Conservation (phyloP, 1,284 basidiomycete species). For the Nidula niveotomentosa region DNA sequence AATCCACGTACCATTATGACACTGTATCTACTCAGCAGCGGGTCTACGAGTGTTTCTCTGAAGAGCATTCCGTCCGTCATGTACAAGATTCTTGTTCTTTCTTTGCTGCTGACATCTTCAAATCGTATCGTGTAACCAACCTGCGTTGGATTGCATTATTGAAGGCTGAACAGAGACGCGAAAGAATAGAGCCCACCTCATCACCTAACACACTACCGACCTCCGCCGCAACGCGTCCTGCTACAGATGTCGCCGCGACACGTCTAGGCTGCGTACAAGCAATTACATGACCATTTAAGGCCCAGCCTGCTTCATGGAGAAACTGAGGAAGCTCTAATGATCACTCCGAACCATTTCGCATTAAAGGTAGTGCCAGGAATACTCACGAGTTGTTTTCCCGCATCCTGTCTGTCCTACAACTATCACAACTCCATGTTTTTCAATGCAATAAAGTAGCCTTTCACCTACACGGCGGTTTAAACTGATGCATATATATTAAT, state of each 20-base stretch:
- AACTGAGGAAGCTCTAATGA: slow-evolving; percentile 89
- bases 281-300: slow-evolving; percentile 74
- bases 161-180: neutral
- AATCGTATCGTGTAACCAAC: slow-evolving; percentile 99
- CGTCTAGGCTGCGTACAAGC: slow-evolving; percentile 94
- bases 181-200: slow-evolving; percentile 56
- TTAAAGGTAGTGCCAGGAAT: neutral
- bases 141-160: slow-evolving; percentile 32
- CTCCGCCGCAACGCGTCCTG: slow-evolving; percentile 87
- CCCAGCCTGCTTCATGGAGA: slow-evolving; percentile 90
- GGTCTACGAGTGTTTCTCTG: slow-evolving; percentile 90
- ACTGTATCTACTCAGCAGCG: slow-evolving; percentile 87
- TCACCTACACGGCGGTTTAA: slow-evolving; percentile 45
- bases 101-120: slow-evolving; percentile 86
- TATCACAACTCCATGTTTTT: slow-evolving; percentile 82
- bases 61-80: slow-evolving; percentile 99
- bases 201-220: slow-evolving; percentile 88
- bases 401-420: slow-evolving; percentile 96
- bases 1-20: slow-evolving; percentile 81
- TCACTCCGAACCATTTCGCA: slow-evolving; percentile 6
- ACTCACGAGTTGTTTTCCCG: slow-evolving; percentile 94
- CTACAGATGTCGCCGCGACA: slow-evolving; percentile 95
- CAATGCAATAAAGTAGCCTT: slow-evolving; percentile 81
- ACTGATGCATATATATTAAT: neutral
- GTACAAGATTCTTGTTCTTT: slow-evolving; percentile 90